Evolutionary conservation across 129 eudicot species (phyloP), one percentile per base, ranked within the genome.

Genomic region (Artemisia tridentata): DNA sequence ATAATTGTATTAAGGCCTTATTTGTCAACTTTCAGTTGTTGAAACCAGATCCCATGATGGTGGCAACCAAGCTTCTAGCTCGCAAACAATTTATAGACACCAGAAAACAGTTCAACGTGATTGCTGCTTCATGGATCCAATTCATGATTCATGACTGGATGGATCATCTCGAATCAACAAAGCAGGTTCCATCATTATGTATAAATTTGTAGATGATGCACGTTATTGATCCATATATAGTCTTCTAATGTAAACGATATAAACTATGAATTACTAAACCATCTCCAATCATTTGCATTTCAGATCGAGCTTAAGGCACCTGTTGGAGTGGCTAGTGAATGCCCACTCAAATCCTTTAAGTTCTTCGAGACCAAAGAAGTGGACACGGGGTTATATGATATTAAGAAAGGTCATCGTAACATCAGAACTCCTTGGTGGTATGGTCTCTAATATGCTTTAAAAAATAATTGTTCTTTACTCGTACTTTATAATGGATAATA

Each of bases 131-230:
- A 27, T 88, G 95, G 95, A 79, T 87, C 62, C 90, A 88, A 11
- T 88, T 88, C 58, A 88, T 88, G 95, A 73, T 80, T 13, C 95
- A 88, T 77, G 95, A 88, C 31, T 84, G 95, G 95, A 67, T 88
- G 5, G 88, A 84, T 70, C 95, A 88, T 21, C 31, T 85, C 1
- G 95, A 88, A 67, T 79, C 81, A 60, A 82, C 86, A 58, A 55
- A 84, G 4, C 87, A 84, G 95, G 88, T 87, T 51, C 51, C 18
- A 53, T 63, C 15, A n/a, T 9, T 29, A 23, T 43, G 41, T 34
- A 46, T 77, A 2, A 5, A 23, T 52, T 6, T 58, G 41, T 14
- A 3, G 11, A 58, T 17, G 6, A 66, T 66, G 4, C 7, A 13
- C 2, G 38, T 16, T 18, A 11, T 12, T 63, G 19, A 14, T 20